Base-by-base conservation (phyloP, 164 flowering plant genomes). In the Santalum album region DNA sequence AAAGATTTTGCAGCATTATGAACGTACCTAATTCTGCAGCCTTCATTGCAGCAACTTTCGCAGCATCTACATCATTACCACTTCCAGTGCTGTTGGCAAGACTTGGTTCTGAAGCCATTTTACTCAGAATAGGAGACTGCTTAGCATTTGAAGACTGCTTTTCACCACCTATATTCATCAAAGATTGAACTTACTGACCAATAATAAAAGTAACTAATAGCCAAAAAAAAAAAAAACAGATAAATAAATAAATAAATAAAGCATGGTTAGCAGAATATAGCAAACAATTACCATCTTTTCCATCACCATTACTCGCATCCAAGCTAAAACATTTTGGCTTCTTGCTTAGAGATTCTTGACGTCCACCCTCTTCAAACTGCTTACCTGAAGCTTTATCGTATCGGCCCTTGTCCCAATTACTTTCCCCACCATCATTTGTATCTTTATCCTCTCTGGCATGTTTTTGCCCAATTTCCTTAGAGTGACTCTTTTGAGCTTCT, bases 31-130 rank as follows among this genome's bases (percentile, higher is more conserved):
- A 63, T 69, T 87, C 96, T 54, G 96, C 98, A 70, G 98, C 96
- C 74, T 75, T 86, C 82, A 86, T 75, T 19, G 95, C 98, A 51
- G 96, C 96, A 70, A 86, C 75, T 71, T 84, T 91, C 26, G 96
- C 98, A 65, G 95, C 96, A 83, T 78, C 73, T 23, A 83, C 24
- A 72, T 82, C 83, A 61, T 54, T 62, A 54, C 75, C 46, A 58
- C 53, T 54, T 34, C 70, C 86, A 60, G 73, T 53, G 20, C 57
- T 69, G 60, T 59, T 72, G 22, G 67, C 63, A 58, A 56, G 53
- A n/a, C 57, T 60, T 49, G 66, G 59, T 53, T 65, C 78, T 9
- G 62, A 10, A 64, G 47, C 59, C 22, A 21, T 55, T 64, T 77
- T 76, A 49, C 35, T 56, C 51, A 35, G 54, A 56, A 38, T 27